These are phyloP conservation scores for Corymbia citriodora DNA, from an alignment of 441 rosid species.

Conservation along the genomic window DNA sequence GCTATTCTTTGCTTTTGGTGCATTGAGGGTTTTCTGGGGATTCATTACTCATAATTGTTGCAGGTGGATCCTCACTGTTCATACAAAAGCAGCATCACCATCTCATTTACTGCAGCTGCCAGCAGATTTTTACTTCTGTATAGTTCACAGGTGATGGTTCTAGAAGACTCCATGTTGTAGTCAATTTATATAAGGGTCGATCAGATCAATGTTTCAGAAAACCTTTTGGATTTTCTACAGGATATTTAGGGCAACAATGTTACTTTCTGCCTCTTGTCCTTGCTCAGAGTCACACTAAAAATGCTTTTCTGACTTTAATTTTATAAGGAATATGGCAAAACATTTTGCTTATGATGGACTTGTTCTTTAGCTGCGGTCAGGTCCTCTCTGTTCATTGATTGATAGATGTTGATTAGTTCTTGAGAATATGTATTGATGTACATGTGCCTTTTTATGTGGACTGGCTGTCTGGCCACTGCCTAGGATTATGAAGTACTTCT, in stretches of 20 bases:
- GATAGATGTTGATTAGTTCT: background rate
- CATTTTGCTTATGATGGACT: background rate
- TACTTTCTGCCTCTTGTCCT: background rate
- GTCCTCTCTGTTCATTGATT: background rate
- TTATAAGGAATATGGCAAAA: background rate
- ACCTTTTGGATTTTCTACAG: background rate
- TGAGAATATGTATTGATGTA: background rate
- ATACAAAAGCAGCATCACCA: slow-evolving; percentile 53
- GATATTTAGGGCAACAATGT: background rate
- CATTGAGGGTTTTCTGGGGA: background rate
- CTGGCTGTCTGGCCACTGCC: background rate
- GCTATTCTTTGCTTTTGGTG: background rate
- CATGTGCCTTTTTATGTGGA: background rate
- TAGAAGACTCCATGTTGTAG: background rate
- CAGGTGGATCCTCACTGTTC: slow-evolving; percentile 99
- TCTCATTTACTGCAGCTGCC: slow-evolving; percentile 65
- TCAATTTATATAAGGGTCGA: background rate
- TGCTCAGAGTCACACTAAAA: background rate
- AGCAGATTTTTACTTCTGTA: slow-evolving; percentile 77
- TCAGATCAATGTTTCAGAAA: background rate
- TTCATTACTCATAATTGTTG: slow-evolving; percentile 10
- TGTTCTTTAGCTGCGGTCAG: background rate
- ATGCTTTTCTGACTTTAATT: background rate
- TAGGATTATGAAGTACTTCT: background rate
- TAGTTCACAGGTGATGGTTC: slow-evolving; percentile 54